Percentiles rank a stretch among this genome's conserved stretches.
phyloP scores from a whole-genome alignment of 73 alveolate species.

The Breviolum minutum region DNA sequence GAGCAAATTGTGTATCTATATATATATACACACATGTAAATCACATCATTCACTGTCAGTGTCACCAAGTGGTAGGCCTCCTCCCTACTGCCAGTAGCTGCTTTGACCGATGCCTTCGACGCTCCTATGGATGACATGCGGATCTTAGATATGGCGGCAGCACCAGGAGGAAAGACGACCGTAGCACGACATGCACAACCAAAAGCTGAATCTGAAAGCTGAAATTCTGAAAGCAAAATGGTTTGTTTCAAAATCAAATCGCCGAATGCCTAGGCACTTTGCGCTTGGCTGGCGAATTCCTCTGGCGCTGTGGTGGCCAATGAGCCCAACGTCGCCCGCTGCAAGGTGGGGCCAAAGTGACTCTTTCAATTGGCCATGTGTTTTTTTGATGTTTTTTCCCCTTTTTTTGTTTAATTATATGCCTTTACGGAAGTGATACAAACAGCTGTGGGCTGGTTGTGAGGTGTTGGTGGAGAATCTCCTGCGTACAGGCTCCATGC shows the following conservation, averaged over 20 bases:
- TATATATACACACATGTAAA: background rate
- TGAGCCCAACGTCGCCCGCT: conserved; percentile 88
- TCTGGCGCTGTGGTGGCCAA: conserved; percentile 80
- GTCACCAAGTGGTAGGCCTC: conserved; percentile 12
- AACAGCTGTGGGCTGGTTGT: background rate
- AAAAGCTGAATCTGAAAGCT: background rate
- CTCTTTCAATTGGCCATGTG: no score
- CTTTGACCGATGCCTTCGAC: conserved; percentile 45
- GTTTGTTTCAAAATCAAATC: background rate
- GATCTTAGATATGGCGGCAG: conserved; percentile 69
- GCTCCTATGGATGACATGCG: conserved; percentile 35
- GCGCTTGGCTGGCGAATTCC: conserved; percentile 54
- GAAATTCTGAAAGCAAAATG: background rate
- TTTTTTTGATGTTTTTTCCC: no score
- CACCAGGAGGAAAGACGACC: conserved; percentile 87
- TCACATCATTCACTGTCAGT: background rate
- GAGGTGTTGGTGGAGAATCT: conserved; percentile 78
- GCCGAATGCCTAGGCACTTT: background rate
- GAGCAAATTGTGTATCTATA: background rate
- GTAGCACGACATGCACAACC: background rate
- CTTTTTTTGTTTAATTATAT: no score
- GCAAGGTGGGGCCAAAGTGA: conserved; percentile 17
- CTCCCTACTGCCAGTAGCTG: conserved; percentile 80
- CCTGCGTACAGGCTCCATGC: conserved; percentile 80
- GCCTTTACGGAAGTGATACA: no score